Conservation (phyloP, 257 asterid species). For the Nicotiana obtusifolia region DNA sequence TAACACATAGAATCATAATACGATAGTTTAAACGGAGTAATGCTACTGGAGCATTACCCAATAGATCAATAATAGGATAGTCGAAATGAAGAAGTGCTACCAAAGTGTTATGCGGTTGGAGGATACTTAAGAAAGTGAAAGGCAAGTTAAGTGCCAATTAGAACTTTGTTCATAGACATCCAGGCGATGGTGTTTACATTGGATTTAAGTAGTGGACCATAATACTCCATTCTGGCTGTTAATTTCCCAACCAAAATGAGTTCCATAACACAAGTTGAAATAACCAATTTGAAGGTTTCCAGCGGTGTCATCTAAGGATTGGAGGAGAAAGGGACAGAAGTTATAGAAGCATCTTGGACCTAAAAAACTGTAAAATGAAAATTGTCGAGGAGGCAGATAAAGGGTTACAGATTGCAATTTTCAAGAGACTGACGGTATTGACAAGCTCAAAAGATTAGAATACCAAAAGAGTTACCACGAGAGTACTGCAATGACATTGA, state of each 20-base stretch:
- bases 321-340: neutral
- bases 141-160: neutral
- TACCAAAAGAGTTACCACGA: neutral
- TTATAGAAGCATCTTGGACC: neutral
- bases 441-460: neutral
- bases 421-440: neutral
- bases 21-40: neutral
- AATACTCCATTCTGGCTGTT: neutral
- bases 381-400: neutral
- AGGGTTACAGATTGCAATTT: neutral
- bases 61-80: neutral
- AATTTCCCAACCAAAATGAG: neutral
- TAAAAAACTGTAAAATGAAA: neutral
- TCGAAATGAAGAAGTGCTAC: neutral
- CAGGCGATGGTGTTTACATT: neutral
- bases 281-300: neutral
- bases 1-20: neutral
- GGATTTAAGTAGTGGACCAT: neutral
- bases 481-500: neutral
- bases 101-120: neutral
- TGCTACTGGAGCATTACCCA: neutral
- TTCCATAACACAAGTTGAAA: neutral
- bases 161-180: neutral
- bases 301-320: neutral
- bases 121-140: neutral